These are phyloP conservation scores for Neurospora sp. DNA, from an alignment of 2,329 filamentous ascomycete species.

Conservation along the genomic window DNA sequence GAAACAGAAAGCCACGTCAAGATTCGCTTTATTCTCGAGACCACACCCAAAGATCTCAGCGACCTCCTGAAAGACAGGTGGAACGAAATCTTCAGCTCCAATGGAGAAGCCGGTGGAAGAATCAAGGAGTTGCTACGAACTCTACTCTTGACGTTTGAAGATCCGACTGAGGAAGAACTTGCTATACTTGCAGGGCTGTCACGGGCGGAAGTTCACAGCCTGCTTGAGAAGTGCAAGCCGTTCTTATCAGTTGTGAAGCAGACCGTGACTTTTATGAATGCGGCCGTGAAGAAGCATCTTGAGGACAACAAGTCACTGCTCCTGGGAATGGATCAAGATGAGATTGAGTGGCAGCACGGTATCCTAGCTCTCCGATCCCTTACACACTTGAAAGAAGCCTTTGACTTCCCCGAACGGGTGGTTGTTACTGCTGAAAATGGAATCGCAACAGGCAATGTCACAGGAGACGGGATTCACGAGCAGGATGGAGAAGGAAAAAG, in stretches of 20 bases:
- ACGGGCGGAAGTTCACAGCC: not conserved
- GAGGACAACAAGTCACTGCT: not conserved
- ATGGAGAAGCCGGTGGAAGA: not conserved
- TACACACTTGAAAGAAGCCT: not conserved
- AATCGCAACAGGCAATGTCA: not conserved
- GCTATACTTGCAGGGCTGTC: not conserved
- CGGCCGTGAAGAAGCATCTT: constrained; percentile 1
- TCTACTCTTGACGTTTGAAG: not conserved
- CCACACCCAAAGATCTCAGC: not conserved
- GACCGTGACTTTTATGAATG: not conserved
- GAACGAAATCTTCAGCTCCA: not conserved
- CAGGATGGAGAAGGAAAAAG: not conserved
- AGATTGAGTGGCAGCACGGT: not conserved
- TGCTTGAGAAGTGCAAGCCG: not conserved
- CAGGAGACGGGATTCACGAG: not conserved
- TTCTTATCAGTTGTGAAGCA: not conserved
- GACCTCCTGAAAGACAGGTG: not conserved
- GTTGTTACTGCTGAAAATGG: not conserved
- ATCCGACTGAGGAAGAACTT: not conserved
- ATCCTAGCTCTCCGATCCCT: not conserved
- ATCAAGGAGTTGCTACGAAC: constrained; percentile 1
- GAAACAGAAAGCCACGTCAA: not conserved
- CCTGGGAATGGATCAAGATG: not conserved
- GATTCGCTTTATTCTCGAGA: not conserved
- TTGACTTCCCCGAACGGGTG: not conserved